Evolutionary conservation across 2,329 filamentous ascomycete species (phyloP), one percentile per base, ranked within the genome.

Genomic region (Colletotrichum chlorophyti): DNA sequence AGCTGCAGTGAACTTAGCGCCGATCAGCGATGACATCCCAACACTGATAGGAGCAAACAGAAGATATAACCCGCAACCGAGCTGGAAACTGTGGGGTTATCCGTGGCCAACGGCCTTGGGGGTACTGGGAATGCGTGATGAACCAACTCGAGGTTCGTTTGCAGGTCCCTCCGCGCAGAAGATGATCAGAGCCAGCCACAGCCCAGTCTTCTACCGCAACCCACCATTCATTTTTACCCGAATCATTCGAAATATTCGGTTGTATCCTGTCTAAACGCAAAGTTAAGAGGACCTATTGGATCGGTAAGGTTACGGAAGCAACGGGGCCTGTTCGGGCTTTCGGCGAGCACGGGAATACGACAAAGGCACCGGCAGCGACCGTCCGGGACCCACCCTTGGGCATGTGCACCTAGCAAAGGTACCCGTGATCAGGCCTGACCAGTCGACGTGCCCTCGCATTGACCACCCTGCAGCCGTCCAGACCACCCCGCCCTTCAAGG

Each of bases 391-490:
- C 48, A 55, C 51, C 19, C 29, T 35, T 46, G 37, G 29, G 27
- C 21, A 35, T 27, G 31, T 35, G n/a, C 7, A 45, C 11, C 6
- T n/a, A 11, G 17, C n/a, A 27, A 24, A 15, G 5, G 19, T 41
- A 41, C 3, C 37, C 11, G 8, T 11, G 21, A 12, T 10, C 14
- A 24, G 40, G n/a, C n/a, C n/a, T n/a, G n/a, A n/a, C n/a, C n/a
- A n/a, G 19, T 48, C 38, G 21, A 43, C 14, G 42, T 31, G 41
- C 12, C 51, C 43, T 38, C 57, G 57, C 57, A 60, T 55, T 50
- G 57, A 60, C 57, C 57, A 60, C 35, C 50, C 35, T 53, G 54
- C 49, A 58, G 42, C 54, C 31, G 37, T 23, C 45, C 38, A n/a
- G n/a, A 51, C 34, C 50, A 45, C 51, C 29, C 43, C 51, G 24